These are phyloP conservation scores for Canariomyces notabilis DNA, from an alignment of 2,329 filamentous ascomycete genomes.

Conservation along the genomic window DNA sequence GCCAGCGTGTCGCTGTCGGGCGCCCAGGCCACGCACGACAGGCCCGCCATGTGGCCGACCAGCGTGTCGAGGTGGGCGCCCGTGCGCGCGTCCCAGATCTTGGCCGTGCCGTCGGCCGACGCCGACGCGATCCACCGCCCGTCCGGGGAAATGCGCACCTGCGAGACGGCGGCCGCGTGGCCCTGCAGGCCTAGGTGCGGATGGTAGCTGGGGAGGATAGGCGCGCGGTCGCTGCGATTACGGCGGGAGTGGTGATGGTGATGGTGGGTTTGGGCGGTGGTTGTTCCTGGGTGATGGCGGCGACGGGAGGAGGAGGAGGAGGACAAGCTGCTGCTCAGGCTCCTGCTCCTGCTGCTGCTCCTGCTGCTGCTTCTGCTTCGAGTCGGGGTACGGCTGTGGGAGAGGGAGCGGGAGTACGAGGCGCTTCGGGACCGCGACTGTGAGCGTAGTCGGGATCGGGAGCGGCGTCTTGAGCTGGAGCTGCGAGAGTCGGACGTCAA, in stretches of 20 bases:
- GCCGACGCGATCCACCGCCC: constrained; percentile 84
- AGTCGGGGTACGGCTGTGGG: constrained; percentile 34
- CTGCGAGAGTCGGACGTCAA: constrained; percentile 1
- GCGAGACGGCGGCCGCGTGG: constrained; percentile 73
- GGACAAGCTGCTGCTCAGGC: constrained; percentile 7
- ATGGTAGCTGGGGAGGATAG: constrained; percentile 60
- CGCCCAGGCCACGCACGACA: constrained; percentile 91
- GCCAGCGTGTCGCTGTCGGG: constrained; percentile 84
- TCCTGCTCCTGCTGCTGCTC: not conserved
- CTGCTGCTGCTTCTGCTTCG: constrained; percentile 26
- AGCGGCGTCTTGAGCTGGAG: constrained; percentile 17
- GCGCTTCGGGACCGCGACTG: constrained; percentile 29
- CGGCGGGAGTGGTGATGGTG: constrained; percentile 25
- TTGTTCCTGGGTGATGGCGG: not conserved
- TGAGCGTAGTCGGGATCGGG: constrained; percentile 23
- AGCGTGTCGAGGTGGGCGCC: constrained; percentile 81
- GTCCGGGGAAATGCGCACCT: constrained; percentile 87
- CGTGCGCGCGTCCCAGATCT: constrained; percentile 79
- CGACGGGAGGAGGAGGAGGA: too few species aligned
- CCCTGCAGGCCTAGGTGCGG: constrained; percentile 68
- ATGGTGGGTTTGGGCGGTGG: constrained; percentile 24
- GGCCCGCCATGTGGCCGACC: constrained; percentile 86
- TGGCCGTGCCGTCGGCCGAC: constrained; percentile 84
- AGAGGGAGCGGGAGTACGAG: constrained; percentile 32
- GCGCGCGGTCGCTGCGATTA: constrained; percentile 39